A percentile compares a stretch with the other conserved stretches of the same genome.
phyloP scores from a whole-genome alignment of 1,284 basidiomycete species.

The Tylopilus orsonianus region DNA sequence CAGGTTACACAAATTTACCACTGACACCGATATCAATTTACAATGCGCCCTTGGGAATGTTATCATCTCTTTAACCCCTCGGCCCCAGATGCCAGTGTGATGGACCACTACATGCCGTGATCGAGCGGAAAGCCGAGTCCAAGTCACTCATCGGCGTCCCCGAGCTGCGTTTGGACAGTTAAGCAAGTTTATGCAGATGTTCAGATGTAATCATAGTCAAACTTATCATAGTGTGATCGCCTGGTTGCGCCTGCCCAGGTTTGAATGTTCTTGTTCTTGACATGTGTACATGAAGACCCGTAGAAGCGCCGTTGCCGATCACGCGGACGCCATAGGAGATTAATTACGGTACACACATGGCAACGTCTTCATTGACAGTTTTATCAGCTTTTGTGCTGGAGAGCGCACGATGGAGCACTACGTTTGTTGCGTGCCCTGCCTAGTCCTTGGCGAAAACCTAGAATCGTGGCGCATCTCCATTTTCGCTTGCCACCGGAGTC shows the following conservation, averaged over 20 bases:
- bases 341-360: background rate
- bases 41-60: background rate
- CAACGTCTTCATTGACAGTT: slow-evolving; percentile 2
- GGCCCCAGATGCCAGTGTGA: background rate
- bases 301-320: slow-evolving; percentile 7
- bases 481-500: background rate
- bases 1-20: background rate
- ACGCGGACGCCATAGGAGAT: too few relatives aligned
- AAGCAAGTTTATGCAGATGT: too few relatives aligned
- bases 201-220: background rate
- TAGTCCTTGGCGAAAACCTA: slow-evolving; percentile 4
- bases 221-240: background rate
- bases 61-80: background rate
- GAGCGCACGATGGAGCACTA: background rate
- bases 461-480: background rate
- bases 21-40: background rate
- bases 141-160: background rate
- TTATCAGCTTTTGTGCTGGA: slow-evolving; percentile 11
- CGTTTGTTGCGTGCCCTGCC: slow-evolving; percentile 2
- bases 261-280: background rate
- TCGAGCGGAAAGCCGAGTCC: background rate
- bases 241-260: background rate
- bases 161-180: too few relatives aligned
- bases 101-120: too few relatives aligned
- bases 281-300: background rate